Evolutionary conservation across 202 grass and related monocot genomes (phyloP).

Genomic region (Saccharum hybrid): DNA sequence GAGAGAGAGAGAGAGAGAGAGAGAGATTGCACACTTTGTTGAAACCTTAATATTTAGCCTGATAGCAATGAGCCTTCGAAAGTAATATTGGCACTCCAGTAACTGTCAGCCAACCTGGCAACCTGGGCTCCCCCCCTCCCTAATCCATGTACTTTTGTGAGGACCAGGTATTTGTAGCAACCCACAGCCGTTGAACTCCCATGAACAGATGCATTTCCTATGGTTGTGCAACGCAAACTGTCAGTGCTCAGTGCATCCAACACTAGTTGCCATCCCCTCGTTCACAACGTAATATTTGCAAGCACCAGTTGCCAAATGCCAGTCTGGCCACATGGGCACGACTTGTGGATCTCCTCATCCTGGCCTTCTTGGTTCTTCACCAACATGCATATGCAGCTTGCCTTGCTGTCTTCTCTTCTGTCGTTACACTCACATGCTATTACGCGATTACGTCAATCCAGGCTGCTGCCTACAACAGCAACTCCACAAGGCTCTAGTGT

Average conservation of each 20-base stretch:
- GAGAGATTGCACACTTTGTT: not conserved
- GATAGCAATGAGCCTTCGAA: not conserved
- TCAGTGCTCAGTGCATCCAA: not conserved
- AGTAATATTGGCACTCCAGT: not conserved
- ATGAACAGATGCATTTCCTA: not conserved
- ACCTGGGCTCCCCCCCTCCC: not conserved
- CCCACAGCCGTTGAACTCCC: not conserved
- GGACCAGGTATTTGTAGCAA: not conserved
- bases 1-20: too few species aligned
- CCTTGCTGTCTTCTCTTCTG: not conserved
- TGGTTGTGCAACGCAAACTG: not conserved
- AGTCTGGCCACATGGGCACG: not conserved
- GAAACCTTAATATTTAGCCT: slow-evolving; percentile 33
- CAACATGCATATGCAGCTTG: slow-evolving; percentile 9
- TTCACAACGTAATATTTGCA: not conserved
- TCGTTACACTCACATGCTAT: not conserved
- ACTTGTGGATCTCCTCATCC: not conserved
- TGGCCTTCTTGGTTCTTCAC: not conserved
- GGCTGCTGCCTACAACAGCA: not conserved
- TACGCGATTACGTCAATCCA: not conserved
- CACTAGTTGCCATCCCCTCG: not conserved
- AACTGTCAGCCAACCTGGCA: not conserved
- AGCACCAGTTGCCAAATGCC: not conserved
- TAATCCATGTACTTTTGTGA: not conserved
- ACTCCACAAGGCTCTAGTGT: not conserved